Evolutionary conservation across 352 stramenopile genomes (phyloP).

Genomic region (Globisporangium paroecandrum): DNA sequence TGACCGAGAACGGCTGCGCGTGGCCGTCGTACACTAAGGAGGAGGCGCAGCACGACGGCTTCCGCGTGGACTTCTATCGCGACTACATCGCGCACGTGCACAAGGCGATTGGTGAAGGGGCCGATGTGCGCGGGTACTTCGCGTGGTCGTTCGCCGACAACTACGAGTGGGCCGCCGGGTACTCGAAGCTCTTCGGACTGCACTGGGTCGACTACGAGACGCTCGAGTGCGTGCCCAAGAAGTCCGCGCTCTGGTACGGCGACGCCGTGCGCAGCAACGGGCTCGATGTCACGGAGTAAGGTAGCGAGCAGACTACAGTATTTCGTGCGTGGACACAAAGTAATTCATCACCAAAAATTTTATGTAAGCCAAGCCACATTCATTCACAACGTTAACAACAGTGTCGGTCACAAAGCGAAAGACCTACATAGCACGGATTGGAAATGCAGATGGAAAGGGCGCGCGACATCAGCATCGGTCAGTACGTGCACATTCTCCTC

Average conservation of each 20-base stretch:
- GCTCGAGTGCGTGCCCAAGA: conserved; percentile 58
- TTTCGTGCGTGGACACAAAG: no score
- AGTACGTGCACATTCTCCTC: no score
- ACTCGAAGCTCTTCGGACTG: conserved; percentile 52
- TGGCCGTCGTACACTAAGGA: conserved; percentile 58
- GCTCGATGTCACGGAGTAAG: conserved; percentile 13
- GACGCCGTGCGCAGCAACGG: conserved; percentile 46
- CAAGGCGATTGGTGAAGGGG: conserved; percentile 40
- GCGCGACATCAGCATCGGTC: no score
- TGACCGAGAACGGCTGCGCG: conserved; percentile 92
- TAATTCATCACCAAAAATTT: no score
- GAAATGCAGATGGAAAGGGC: no score
- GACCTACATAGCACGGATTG: no score
- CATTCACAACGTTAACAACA: no score
- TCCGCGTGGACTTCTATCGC: conserved; percentile 78
- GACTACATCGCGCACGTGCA: conserved; percentile 76
- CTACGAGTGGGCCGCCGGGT: conserved; percentile 86
- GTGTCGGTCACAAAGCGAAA: no score
- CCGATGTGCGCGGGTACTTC: conserved; percentile 84
- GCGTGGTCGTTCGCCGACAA: conserved; percentile 92
- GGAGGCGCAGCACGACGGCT: conserved; percentile 72
- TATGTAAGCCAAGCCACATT: no score
- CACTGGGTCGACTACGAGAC: conserved; percentile 58
- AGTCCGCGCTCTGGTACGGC: conserved; percentile 51
- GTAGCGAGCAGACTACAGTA: neutral